Evolutionary conservation across 2,329 filamentous ascomycete species (phyloP), one percentile per base, ranked within the genome.

Genomic region (Colletotrichum nymphaeae): DNA sequence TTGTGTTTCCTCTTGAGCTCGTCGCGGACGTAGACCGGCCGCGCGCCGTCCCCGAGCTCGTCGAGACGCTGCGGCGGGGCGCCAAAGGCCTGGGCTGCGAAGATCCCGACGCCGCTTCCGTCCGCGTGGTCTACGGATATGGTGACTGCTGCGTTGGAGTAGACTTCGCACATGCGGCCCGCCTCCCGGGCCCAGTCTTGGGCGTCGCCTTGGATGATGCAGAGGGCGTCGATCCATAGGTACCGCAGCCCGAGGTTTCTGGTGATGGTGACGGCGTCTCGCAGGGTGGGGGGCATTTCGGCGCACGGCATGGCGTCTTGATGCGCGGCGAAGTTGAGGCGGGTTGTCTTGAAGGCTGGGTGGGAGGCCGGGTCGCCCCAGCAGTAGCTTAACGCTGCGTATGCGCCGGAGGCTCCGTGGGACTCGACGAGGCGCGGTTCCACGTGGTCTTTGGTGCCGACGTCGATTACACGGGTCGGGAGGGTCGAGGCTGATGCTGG

Each of bases 191-290:
- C 42, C 42, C 42, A 49, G 42, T 49, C 42, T 49, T 49, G 19
- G 19, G 42, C 42, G 12, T 64, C 46, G 24, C 52, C 62, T 53
- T 64, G 62, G 14, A 64, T 52, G 28, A 64, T 64, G n/a, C 62
- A 64, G 14, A 64, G 26, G 26, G 62, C 62, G 62, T 64, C 62
- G 30, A 64, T 12, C 62, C 62, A 64, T 5, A 64, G 62, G n/a
- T 46, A 55, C 42, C 7, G 42, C 42, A 58, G 55, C 7, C 30
- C 55, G 8, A 58, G 55, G 55, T 58, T 58, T 16, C 55, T 22
- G 22, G 55, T 49, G 19, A 22, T 22, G 16, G 42, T 8, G 19
- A 49, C 42, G 42, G 42, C 42, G 42, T 49, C 19, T 3, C 42
- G 42, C 8, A 49, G 42, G 19, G 42, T 49, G 19, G 42, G 42